Evolutionary conservation across 179 eudicot genomes (phyloP).

Genomic region (Beta macrorhiza): DNA sequence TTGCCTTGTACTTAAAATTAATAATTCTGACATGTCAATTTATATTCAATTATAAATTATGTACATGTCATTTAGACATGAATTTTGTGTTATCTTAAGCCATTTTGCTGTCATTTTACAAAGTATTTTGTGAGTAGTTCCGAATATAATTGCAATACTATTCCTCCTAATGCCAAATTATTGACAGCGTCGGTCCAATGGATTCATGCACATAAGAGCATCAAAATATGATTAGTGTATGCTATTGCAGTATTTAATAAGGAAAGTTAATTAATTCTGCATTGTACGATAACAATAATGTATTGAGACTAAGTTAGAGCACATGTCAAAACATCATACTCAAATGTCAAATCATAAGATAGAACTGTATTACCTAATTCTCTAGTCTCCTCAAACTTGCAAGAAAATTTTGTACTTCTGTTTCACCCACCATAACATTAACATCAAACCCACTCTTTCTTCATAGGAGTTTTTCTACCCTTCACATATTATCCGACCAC

Average conservation of each 20-base stretch:
- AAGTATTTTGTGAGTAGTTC: no score
- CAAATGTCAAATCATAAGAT: constrained; percentile 3
- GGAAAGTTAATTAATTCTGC: background rate
- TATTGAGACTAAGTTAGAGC: background rate
- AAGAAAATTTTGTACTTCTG: background rate
- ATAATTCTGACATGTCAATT: no score
- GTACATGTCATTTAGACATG: no score
- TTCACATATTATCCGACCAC: background rate
- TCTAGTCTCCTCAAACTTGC: constrained; percentile 1
- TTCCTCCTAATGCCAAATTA: background rate
- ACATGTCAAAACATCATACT: background rate
- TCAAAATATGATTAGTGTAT: background rate
- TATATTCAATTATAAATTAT: no score
- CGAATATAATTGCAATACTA: background rate
- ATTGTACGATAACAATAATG: background rate
- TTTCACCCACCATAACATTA: constrained; percentile 4
- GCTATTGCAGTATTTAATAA: background rate
- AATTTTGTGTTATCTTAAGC: no score
- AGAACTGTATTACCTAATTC: background rate
- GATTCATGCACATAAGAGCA: background rate
- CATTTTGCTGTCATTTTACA: background rate
- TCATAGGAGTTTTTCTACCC: background rate
- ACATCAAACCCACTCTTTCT: background rate
- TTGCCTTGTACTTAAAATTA: no score
- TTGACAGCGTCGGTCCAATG: background rate